Base-by-base conservation (phyloP, 495 filamentous ascomycete genomes). In the Parathielavia appendiculata region DNA sequence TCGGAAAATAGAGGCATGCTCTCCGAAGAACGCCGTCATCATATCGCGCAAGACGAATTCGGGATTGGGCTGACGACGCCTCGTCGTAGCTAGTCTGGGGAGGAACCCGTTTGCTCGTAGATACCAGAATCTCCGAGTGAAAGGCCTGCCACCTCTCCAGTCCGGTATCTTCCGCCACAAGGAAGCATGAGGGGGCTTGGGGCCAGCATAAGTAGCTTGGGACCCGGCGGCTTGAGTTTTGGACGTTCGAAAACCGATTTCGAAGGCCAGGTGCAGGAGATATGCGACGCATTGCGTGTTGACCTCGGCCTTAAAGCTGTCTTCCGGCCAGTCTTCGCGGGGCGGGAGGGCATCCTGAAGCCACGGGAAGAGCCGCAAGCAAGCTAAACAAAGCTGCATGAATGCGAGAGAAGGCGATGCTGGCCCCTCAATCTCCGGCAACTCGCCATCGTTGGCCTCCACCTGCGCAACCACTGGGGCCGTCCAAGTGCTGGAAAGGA, bases 81-180 rank as follows among this genome's bases (percentile, higher is more conserved):
- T 10, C 30, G 34, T 58, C 5, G 36, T 9, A 48, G 56, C 56
- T 43, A 58, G 56, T 38, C 1, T 43, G 19, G 38, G 48, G 30
- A 58, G 56, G 56, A 58, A 58, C 36, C 48, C 48, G 47, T 58
- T 58, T 23, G 46, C 38, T 52, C 20, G 38, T 41, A 58, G 43
- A 58, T 44, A 51, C 56, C 22, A 58, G 19, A 58, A 58, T 58
- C 38, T 58, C 47, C 39, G 23, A 46, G 32, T 58, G 26, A 58
- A 58, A 51, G 56, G 56, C 48, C 56, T 58, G 34, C 56, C 32
- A 23, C 56, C 56, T 58, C 56, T 58, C 56, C 20, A 58, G 48
- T 51, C 56, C 38, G 36, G 47, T 52, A 58, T 45, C 52, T 58
- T 47, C 48, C 46, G 48, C 56, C 20, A 58, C 12, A 13, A 20